Base-by-base conservation (phyloP, 2,329 filamentous ascomycete genomes). In the Aspergillus brasiliensis region DNA sequence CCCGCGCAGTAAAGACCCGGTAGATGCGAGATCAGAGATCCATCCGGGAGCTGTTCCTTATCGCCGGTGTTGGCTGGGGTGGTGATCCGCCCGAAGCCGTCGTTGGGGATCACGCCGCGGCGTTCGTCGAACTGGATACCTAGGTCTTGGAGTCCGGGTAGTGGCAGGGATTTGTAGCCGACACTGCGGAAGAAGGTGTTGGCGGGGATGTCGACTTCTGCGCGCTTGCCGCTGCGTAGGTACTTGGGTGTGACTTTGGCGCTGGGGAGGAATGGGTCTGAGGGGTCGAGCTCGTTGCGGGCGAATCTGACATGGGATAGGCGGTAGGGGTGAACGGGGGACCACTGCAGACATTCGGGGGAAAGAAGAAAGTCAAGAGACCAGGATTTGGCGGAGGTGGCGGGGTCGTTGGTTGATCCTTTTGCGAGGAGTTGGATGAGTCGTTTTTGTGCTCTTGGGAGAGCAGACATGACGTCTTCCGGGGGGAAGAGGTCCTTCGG, bases 1-100 rank as follows among this genome's bases (percentile, higher is more conserved):
- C 95, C 95, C 15, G 94, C 91, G 65, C 92, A 96, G 77, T 99
- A 99, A 27, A 97, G 76, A 0, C 94, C 92, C 0, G 88, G 86
- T 0, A 90, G 70, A 73, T 85, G 71, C 65, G 80, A 69, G 62
- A 82, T 77, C 65, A 80, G 67, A 55, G 81, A 69, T 60, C 75
- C 65, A 66, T 75, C 64, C 0, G 72, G 72, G 61, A 64, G 72
- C 67, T 17, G 62, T 40, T 54, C 69, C 44, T 61, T 56, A 19
- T 71, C 61, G 1, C 69, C 65, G 8, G 62, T 61, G 10, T 67
- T 58, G 4, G 65, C 59, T 2, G 77, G 77, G 15, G 73, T 75
- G 3, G 86, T 79, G 19, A 96, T 86, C 53, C 95, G 87, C 0
- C 95, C 95, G 31, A 86, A 78, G 1, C 88, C 85, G 72, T 97